Percentiles rank a stretch among this genome's conserved stretches.
Evolutionary conservation across 1,284 basidiomycete genomes (phyloP).

Genomic region (Polyporus tsugae): DNA sequence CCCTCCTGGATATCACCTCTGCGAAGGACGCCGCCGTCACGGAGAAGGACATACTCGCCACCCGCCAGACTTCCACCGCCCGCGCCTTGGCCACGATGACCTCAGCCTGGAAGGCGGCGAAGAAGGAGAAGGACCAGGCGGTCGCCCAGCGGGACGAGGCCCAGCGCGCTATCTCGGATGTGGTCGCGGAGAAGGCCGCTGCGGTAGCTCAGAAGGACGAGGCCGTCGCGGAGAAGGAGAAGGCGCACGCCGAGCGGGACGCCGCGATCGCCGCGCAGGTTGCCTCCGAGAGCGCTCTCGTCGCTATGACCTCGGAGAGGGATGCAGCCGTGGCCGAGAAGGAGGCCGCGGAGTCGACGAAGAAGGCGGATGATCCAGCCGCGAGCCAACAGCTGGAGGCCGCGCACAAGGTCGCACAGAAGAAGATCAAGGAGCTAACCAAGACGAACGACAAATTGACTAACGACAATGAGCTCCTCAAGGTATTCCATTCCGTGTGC

Average conservation of each 20-base stretch:
- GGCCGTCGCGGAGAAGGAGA: background rate
- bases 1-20: background rate
- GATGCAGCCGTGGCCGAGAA: background rate
- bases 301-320: background rate
- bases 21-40: background rate
- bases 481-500: background rate
- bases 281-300: background rate
- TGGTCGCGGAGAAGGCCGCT: background rate
- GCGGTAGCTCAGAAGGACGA: background rate
- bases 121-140: slow-evolving; percentile 1
- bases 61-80: background rate
- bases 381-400: background rate
- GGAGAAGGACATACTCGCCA: background rate
- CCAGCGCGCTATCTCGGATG: background rate
- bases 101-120: background rate
- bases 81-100: slow-evolving; percentile 4
- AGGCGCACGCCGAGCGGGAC: background rate
- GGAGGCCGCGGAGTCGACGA: background rate
- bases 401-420: background rate
- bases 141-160: slow-evolving; percentile 2
- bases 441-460: background rate
- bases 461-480: background rate
- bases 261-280: background rate
- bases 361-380: background rate
- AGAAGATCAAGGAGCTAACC: slow-evolving; percentile 1